Conservation (phyloP, 108 stramenopile species). For the Cylindrotheca fusiformis region DNA sequence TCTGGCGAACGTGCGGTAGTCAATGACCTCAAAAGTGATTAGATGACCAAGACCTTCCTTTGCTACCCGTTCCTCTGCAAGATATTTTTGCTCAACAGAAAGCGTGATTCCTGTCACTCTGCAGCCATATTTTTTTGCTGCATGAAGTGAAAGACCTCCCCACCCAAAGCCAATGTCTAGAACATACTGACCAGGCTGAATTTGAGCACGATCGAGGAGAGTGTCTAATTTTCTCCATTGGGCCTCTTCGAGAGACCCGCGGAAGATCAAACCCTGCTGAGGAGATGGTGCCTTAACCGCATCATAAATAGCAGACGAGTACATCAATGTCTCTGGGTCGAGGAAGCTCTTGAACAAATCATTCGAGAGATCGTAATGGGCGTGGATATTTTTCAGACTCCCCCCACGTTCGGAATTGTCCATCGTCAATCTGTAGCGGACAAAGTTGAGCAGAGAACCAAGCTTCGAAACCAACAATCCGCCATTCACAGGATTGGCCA, state of each 20-base stretch:
- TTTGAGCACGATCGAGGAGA: slow-evolving; percentile 72
- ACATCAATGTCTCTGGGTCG: slow-evolving; percentile 87
- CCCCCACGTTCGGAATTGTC: slow-evolving; percentile 91
- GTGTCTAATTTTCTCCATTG: slow-evolving; percentile 96
- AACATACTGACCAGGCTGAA: slow-evolving; percentile 71
- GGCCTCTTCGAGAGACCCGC: slow-evolving; percentile 85
- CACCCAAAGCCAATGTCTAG: slow-evolving; percentile 97
- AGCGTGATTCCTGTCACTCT: slow-evolving; percentile 92
- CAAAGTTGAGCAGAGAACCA: slow-evolving; percentile 81
- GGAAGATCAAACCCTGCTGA: slow-evolving; percentile 42
- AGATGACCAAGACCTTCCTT: slow-evolving; percentile 79
- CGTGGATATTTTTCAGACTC: slow-evolving; percentile 87
- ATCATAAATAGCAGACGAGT: slow-evolving; percentile 91
- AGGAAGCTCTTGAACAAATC: slow-evolving; percentile 89
- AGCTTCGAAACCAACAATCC: slow-evolving; percentile 80
- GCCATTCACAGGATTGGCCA: slow-evolving; percentile 67
- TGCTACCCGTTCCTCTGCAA: slow-evolving; percentile 82
- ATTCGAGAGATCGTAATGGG: slow-evolving; percentile 96
- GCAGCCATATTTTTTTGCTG: slow-evolving; percentile 89
- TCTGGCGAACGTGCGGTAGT: slow-evolving; percentile 87
- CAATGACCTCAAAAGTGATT: slow-evolving; percentile 88
- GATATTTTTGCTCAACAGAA: slow-evolving; percentile 89
- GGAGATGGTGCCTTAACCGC: slow-evolving; percentile 50
- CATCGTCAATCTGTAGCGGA: slow-evolving; percentile 87
- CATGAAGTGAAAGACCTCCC: slow-evolving; percentile 92